Conservation (phyloP, 2,329 filamentous ascomycete genomes). For the Pseudocercospora fijiensis region DNA sequence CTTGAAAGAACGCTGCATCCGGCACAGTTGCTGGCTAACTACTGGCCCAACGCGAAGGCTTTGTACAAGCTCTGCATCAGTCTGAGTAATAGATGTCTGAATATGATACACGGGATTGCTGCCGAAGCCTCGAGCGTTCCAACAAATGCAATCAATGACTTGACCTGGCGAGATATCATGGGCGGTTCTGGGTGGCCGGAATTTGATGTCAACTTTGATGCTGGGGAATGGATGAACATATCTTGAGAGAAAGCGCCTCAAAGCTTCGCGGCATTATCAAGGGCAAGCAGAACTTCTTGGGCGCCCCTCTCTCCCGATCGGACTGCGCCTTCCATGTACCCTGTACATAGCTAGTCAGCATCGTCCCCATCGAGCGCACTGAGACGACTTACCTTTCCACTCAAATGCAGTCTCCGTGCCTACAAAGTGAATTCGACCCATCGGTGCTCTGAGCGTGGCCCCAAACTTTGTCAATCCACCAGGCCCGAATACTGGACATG, state of each 20-base stretch:
- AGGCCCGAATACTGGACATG: conserved; percentile 30
- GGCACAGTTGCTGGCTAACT: conserved; percentile 11
- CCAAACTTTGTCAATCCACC: conserved; percentile 30
- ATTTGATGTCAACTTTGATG: neutral
- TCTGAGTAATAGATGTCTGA: neutral
- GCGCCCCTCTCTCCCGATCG: conserved; percentile 52
- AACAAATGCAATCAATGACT: neutral
- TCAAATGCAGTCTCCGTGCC: conserved; percentile 55
- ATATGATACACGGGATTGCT: neutral
- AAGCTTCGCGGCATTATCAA: conserved; percentile 22
- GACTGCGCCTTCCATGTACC: conserved; percentile 61
- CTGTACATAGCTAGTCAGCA: conserved; percentile 26
- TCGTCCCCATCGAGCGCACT: neutral
- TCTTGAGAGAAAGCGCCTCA: neutral
- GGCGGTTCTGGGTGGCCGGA: neutral
- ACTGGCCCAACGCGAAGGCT: conserved; percentile 15
- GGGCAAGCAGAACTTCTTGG: conserved; percentile 43
- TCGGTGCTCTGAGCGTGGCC: conserved; percentile 26
- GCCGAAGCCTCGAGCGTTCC: neutral
- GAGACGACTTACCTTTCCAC: conserved; percentile 44
- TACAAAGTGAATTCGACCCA: conserved; percentile 52
- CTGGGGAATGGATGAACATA: neutral
- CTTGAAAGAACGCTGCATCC: conserved; percentile 14
- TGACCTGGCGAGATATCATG: conserved; percentile 4
- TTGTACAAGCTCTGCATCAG: conserved; percentile 11